Evolutionary conservation across 306 rosid genomes (phyloP), one percentile per base, ranked within the genome.

Genomic region (Citrullus amarus): DNA sequence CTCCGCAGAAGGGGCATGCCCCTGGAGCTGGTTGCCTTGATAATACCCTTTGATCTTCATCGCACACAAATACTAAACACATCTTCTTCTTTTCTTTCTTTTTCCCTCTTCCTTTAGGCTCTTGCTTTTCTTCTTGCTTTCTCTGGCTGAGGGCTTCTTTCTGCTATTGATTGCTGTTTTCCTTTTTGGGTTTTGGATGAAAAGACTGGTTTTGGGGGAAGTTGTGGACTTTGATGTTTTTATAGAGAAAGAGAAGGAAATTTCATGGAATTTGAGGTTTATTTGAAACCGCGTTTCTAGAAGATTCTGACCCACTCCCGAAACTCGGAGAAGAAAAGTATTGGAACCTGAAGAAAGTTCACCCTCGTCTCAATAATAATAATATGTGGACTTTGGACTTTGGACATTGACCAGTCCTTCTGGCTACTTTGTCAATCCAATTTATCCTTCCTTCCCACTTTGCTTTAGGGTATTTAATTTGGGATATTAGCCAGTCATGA

Each of bases 31-130:
- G 36, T 51, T 95, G 92, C 85, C 97, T 88, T 3, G 91, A 82
- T 36, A 92, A 46, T 30, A 87, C 96, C 81, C 77, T 83, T 80
- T 94, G 92, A 6, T 90, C 87, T 67, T 92, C 75, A 39, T 92
- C 96, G 48, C 98, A 92, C 16, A 91, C 92, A 71, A 92, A 95
- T 74, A 95, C 96, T n/a, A 92, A 48, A 86, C 97, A 95, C 98
- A 91, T 91, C 88, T 61, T 46, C 9, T 41, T 17, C 44, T 9
- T 67, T 22, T 22, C 22, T 22, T 22, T 22, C 22, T 22, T 22
- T 22, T 22, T 22, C 22, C 22, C 75, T 9, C n/a, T 30, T 39
- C 17, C 51, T 32, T 34, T 70, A 17, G 28, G 50, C n/a, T 53
- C 30, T 46, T 16, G 16, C 36, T 63, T 56, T 41, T 28, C 38